These are phyloP conservation scores for Boletus vinaceobasis DNA, from an alignment of 768 basidiomycete species.

Conservation along the genomic window DNA sequence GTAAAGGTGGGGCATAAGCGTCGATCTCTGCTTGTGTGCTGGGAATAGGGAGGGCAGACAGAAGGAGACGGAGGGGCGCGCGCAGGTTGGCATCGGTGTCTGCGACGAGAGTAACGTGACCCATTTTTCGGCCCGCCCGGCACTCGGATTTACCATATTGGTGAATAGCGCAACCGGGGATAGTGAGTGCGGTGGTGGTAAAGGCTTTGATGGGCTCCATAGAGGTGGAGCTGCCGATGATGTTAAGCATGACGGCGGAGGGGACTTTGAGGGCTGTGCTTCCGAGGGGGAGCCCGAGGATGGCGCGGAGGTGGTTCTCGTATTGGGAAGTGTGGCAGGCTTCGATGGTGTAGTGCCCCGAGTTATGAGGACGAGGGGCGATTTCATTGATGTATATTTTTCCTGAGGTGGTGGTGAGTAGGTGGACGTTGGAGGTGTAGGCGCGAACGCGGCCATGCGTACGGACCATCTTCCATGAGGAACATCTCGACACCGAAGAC, in stretches of 20 bases:
- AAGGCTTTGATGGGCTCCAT: conserved; percentile 58
- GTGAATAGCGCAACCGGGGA: conserved; percentile 79
- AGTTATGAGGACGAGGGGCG: conserved; percentile 97
- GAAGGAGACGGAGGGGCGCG: conserved; percentile 66
- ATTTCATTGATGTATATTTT: conserved; percentile 90
- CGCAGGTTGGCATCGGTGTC: conserved; percentile 73
- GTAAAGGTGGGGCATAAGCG: conserved; percentile 47
- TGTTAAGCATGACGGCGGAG: conserved; percentile 88
- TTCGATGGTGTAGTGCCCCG: conserved; percentile 98
- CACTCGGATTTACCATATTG: conserved; percentile 93
- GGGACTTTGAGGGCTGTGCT: conserved; percentile 86
- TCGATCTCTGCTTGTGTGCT: conserved; percentile 44
- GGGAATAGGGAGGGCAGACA: conserved; percentile 55
- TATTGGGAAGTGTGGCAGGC: conserved; percentile 96
- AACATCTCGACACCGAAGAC: conserved; percentile 99
- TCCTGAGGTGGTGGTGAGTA: conserved; percentile 41
- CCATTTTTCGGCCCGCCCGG: conserved; percentile 94
- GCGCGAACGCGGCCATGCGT: conserved; percentile 13
- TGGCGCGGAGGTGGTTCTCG: conserved; percentile 94
- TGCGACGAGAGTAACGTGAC: conserved; percentile 89
- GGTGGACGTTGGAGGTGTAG: not conserved
- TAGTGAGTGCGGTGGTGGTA: conserved; percentile 54
- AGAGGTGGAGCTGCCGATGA: conserved; percentile 78
- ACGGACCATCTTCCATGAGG: conserved; percentile 75
- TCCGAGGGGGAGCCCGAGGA: conserved; percentile 86